Conservation (phyloP, 495 filamentous ascomycete genomes). For the Penicillium maclennaniae region DNA sequence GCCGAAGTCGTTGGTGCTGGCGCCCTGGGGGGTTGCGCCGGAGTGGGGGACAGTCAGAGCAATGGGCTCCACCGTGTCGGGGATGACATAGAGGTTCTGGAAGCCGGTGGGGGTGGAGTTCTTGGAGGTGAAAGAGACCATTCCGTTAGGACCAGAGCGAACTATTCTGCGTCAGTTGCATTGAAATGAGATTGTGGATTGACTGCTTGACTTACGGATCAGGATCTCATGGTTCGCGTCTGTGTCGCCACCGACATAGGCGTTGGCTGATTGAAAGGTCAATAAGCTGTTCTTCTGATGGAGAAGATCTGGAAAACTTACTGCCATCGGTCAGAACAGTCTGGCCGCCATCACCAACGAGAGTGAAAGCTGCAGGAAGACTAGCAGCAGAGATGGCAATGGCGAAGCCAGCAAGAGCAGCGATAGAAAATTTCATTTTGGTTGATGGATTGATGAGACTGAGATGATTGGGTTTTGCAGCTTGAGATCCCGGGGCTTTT, state of each 20-base stretch:
- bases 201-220: conserved; percentile 21
- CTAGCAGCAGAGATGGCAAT: conserved; percentile 24
- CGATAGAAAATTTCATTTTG: conserved; percentile 34
- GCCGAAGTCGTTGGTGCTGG: conserved; percentile 24
- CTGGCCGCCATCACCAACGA: conserved; percentile 29
- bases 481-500: background rate
- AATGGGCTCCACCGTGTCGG: conserved; percentile 20
- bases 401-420: conserved; percentile 24
- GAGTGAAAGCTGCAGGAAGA: conserved; percentile 31
- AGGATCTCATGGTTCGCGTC: conserved; percentile 19
- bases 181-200: background rate
- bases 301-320: conserved; percentile 9
- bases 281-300: background rate
- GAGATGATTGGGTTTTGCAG: background rate
- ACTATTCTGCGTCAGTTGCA: conserved; percentile 6
- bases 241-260: conserved; percentile 23
- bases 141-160: conserved; percentile 13
- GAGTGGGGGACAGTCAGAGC: conserved; percentile 33
- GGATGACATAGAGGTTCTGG: conserved; percentile 32
- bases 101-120: conserved; percentile 23
- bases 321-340: conserved; percentile 33
- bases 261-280: conserved; percentile 8
- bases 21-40: conserved; percentile 24
- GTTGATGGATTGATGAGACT: background rate
- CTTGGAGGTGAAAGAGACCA: conserved; percentile 26